Evolutionary conservation across 148 eudicot genomes (phyloP).

Genomic region (Fallopia convolvulus): DNA sequence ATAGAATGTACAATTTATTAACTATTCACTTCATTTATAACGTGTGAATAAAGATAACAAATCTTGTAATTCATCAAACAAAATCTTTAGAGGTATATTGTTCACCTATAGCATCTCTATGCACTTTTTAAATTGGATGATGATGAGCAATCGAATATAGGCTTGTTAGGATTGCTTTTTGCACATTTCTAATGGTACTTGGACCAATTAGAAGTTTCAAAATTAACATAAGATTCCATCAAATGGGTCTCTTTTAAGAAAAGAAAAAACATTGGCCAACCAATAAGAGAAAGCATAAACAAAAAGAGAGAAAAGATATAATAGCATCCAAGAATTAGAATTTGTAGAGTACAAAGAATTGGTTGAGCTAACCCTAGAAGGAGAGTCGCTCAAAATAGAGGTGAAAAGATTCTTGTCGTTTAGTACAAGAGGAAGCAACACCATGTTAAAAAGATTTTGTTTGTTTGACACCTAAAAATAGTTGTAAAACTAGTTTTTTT

Average conservation of each 20-base stretch:
- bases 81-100: too few species aligned
- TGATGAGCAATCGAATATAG: background rate
- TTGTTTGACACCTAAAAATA: too few species aligned
- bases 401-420: conserved; percentile 4
- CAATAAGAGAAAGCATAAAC: background rate
- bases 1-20: too few species aligned
- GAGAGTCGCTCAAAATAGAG: background rate
- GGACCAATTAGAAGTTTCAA: background rate
- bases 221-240: conserved; percentile 6
- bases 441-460: background rate
- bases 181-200: background rate
- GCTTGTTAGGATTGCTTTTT: background rate
- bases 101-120: background rate
- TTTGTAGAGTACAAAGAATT: background rate
- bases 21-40: too few species aligned
- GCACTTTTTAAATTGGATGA: background rate
- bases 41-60: too few species aligned
- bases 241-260: background rate
- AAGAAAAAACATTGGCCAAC: background rate
- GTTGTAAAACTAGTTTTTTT: too few species aligned
- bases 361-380: background rate
- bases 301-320: background rate
- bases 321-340: background rate
- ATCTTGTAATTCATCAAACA: too few species aligned
- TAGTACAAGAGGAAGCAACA: background rate